These are phyloP conservation scores for Leishmania guyanensis DNA, from an alignment of 208 protist species.

Conservation along the genomic window DNA sequence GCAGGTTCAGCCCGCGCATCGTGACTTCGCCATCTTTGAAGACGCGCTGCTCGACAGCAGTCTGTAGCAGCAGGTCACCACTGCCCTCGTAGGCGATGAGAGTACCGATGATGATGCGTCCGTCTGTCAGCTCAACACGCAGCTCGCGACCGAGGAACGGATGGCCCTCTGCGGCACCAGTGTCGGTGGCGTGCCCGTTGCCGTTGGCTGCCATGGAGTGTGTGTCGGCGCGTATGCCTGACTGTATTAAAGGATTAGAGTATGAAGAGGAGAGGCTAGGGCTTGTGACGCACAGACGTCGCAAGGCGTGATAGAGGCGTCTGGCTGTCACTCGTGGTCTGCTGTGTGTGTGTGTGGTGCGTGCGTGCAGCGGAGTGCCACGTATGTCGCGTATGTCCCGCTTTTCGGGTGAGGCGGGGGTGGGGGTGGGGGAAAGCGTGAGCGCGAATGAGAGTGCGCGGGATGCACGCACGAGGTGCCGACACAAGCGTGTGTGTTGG, in stretches of 20 bases:
- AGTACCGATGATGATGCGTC: slow-evolving; percentile 68
- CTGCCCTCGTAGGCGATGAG: slow-evolving; percentile 77
- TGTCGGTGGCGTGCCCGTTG: slow-evolving; percentile 5
- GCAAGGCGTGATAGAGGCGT: not conserved
- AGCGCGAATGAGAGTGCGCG: not conserved
- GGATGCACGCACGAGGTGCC: not conserved
- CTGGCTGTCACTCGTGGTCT: not conserved
- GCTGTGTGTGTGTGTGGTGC: not conserved
- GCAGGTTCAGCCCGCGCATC: slow-evolving; percentile 42
- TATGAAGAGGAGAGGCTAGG: not conserved
- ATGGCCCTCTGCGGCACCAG: slow-evolving; percentile 9
- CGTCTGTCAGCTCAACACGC: slow-evolving; percentile 78
- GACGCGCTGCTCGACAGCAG: slow-evolving; percentile 63
- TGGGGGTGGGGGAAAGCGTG: not conserved
- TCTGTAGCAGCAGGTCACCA: slow-evolving; percentile 72
- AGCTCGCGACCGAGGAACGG: slow-evolving; percentile 78
- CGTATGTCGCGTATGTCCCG: not conserved
- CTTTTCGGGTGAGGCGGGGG: not conserved
- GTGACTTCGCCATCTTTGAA: slow-evolving; percentile 72
- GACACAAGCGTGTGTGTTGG: not conserved
- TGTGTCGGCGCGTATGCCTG: not conserved
- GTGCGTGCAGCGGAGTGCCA: not conserved
- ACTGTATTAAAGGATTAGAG: not conserved
- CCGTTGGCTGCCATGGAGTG: slow-evolving; percentile 2
- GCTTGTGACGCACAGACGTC: not conserved